Base-by-base conservation (phyloP, 495 filamentous ascomycete species). In the Podospora fimiseda region DNA sequence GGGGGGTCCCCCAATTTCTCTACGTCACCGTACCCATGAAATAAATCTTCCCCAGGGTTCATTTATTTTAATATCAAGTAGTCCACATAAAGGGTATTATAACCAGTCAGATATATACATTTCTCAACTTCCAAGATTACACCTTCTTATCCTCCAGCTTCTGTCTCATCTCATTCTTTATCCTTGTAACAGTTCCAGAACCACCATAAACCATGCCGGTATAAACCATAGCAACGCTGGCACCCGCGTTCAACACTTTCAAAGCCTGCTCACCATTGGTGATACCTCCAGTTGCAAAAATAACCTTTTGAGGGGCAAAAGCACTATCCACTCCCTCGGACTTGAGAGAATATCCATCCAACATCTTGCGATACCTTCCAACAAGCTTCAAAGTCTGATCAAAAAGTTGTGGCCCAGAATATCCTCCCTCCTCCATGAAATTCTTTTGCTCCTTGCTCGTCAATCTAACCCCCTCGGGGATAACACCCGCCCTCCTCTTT, bases 221-320 rank as follows among this genome's bases (percentile, higher is more conserved):
- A 60, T 89, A 93, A 40, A 93, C 79, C 85, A 90, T 89, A 1
- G 88, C 89, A 0, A 95, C 82, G 49, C 83, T 89, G 0, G 93
- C 92, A 9, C 93, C 93, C 0, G 90, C 88, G 53, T 90, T 82
- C 33, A 95, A 72, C 0, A 87, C 80, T 69, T 86, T 78, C 3
- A 86, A 73, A 5, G 89, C 93, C 71, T 95, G 85, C 45, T 81
- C 74, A 9, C 92, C 93, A 56, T 80, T 90, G 4, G 83, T 89
- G 56, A 98, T 93, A 8, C 93, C 93, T 1, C 92, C 92, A 0
- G 85, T 89, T 11, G 91, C 91, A 66, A 97, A 96, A 42, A 98
- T 85, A 40, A 88, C 83, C 74, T 96, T 96, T 36, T 78, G 81
- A 27, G 69, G 62, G 22, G 51, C 22, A 62, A 53, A 68, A 51